Evolutionary conservation across 331 rosid genomes (phyloP).

Genomic region (Malus hybrid): DNA sequence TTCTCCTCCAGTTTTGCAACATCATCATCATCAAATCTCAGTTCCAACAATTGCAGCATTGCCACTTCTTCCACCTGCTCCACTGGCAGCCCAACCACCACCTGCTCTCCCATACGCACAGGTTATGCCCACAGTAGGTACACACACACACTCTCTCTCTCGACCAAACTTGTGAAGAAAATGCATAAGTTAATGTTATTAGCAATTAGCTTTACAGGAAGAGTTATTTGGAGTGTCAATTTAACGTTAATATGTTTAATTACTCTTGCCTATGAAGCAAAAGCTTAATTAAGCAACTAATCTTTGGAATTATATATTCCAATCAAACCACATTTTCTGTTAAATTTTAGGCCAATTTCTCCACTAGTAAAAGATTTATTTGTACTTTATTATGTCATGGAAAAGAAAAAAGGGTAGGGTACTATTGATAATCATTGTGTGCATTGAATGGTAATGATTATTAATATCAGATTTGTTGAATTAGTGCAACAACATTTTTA

Average conservation of each 20-base stretch:
- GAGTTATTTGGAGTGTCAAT: no score
- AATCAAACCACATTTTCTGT: no score
- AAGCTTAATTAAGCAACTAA: no score
- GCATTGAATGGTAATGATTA: conserved; percentile 4
- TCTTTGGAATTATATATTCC: no score
- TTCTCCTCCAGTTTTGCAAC: conserved; percentile 1
- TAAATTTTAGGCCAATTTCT: background rate
- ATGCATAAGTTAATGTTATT: background rate
- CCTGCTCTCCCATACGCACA: conserved; percentile 19
- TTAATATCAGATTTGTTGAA: background rate
- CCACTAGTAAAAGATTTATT: background rate
- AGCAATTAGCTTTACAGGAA: no score
- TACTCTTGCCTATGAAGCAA: no score
- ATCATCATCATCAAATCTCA: background rate
- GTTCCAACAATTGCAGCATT: conserved; percentile 6
- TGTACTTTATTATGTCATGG: background rate
- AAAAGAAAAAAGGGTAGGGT: background rate
- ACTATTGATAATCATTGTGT: background rate
- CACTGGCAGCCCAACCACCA: conserved; percentile 7
- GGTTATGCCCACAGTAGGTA: conserved; percentile 40
- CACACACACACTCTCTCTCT: conserved; percentile 6
- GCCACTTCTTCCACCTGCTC: conserved; percentile 2
- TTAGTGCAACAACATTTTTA: conserved; percentile 5
- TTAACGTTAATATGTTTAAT: no score
- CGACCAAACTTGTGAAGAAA: no score